Evolutionary conservation across 192 early-diverging fungal genomes (phyloP).

Genomic region (Glomus cerebriforme): DNA sequence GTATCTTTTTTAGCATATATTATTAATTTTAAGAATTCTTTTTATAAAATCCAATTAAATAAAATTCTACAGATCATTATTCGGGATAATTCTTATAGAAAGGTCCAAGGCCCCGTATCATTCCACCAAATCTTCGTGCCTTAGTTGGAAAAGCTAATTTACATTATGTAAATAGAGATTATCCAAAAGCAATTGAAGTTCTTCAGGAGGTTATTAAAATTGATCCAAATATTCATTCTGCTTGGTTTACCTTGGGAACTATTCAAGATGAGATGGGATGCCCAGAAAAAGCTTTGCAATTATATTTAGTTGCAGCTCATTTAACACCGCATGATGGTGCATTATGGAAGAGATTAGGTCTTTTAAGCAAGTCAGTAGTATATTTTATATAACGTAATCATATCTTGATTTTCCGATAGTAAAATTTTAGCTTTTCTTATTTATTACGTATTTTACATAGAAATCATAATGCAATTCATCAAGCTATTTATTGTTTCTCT

Average conservation of each 20-base stretch:
- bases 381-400: too few relatives aligned
- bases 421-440: background rate
- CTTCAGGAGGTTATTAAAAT: constrained; percentile 79
- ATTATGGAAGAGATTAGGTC: constrained; percentile 83
- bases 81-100: background rate
- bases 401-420: background rate
- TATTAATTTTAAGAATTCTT: background rate
- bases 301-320: constrained; percentile 90
- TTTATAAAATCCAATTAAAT: background rate
- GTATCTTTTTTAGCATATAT: background rate
- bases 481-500: constrained; percentile 83
- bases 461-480: constrained; percentile 63
- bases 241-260: constrained; percentile 89
- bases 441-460: constrained; percentile 35
- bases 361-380: constrained; percentile 62
- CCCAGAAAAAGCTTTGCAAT: constrained; percentile 67
- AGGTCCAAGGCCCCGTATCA: background rate
- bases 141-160: constrained; percentile 79
- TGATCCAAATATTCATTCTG: constrained; percentile 69
- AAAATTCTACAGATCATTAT: background rate
- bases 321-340: constrained; percentile 68
- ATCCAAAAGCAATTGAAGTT: constrained; percentile 68
- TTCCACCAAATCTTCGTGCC: constrained; percentile 51
- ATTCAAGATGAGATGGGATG: constrained; percentile 88
- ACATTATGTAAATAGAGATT: constrained; percentile 70